Base-by-base conservation (phyloP, 164 flowering plant species). In the Taxillus chinensis region DNA sequence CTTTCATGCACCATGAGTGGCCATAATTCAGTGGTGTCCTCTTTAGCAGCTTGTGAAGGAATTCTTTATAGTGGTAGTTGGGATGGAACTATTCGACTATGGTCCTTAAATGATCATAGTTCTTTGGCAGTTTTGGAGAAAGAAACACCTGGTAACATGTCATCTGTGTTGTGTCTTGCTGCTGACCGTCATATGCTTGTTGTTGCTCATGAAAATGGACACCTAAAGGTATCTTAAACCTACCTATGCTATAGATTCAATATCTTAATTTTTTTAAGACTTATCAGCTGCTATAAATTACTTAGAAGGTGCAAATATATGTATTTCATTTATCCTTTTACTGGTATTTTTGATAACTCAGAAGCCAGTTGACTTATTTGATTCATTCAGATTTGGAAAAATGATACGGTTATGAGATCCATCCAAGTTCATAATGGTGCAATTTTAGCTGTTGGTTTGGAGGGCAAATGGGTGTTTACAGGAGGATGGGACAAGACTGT, bases 21-120 rank as follows among this genome's bases (percentile, higher is more conserved):
- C 64, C 99, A 93, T 65, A 93, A 75, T 71, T 89, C 99, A 38
- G 91, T 79, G 8, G 96, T 93, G 62, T 90, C 96, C 48, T 51
- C 85, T 3, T 68, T 93, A 62, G 75, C 74, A 39, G 80, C 82
- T 61, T 63, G 76, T 59, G 69, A 79, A 68, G 95, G 91, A 48
- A 79, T 89, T 69, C 91, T 93, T 48, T 93, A 90, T 58, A 93
- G 99, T 78, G 99, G 99, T n/a, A 90, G 99, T 62, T 90, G 95
- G 96, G 99, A 93, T 73, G 99, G 99, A 70, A 89, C 92, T 9
- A 71, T 93, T 45, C 80, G 91, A 12, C 68, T 93, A 61, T 93
- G 99, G 99, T 82, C 77, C 73, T 82, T 90, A 39, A 71, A 72
- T 67, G 88, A 90, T 74, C 99, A 90, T 63, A 84, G 81, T 75